Evolutionary conservation across 2,329 filamentous ascomycete genomes (phyloP).

Genomic region (Clonostachys sp.): DNA sequence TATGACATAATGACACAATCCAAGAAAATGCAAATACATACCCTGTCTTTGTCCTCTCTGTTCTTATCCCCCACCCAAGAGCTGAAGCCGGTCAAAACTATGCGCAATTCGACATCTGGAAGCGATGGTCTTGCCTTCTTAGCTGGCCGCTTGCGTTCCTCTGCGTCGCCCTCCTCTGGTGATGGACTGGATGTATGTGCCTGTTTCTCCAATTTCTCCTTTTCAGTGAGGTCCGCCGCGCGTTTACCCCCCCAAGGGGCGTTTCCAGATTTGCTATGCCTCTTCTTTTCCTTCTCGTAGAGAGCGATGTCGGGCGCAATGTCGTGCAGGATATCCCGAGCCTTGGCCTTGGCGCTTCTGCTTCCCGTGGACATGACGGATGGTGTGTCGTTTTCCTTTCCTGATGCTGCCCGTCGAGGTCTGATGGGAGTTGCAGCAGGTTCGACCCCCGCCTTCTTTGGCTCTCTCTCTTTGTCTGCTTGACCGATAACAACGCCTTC

Average conservation of each 20-base stretch:
- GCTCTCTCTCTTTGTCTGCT: constrained; percentile 25
- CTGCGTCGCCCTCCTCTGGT: constrained; percentile 39
- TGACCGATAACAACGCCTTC: constrained; percentile 40
- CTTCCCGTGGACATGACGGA: constrained; percentile 62
- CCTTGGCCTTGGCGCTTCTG: constrained; percentile 84
- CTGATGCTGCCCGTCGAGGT: constrained; percentile 41
- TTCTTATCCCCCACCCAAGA: constrained; percentile 71
- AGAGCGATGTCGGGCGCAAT: constrained; percentile 80
- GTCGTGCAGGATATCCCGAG: constrained; percentile 69
- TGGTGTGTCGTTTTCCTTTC: constrained; percentile 83
- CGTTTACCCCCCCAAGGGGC: constrained; percentile 59
- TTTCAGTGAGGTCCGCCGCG: constrained; percentile 54
- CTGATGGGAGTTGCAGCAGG: constrained; percentile 31
- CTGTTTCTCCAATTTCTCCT: constrained; percentile 38
- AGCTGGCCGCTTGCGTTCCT: constrained; percentile 42
- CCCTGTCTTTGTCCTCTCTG: constrained; percentile 77
- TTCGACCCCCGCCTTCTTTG: constrained; percentile 23
- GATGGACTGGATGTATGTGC: constrained; percentile 31
- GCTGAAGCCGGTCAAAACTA: constrained; percentile 81
- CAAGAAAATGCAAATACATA: constrained; percentile 35
- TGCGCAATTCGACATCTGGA: constrained; percentile 64
- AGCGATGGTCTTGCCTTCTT: constrained; percentile 58
- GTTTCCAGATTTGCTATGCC: constrained; percentile 43
- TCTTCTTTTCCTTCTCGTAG: constrained; percentile 92
- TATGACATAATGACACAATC: background rate